Percentiles rank a stretch among this genome's conserved stretches.
Conservation (phyloP, 345 rosid genomes). For the Dipteronia sinensis region DNA sequence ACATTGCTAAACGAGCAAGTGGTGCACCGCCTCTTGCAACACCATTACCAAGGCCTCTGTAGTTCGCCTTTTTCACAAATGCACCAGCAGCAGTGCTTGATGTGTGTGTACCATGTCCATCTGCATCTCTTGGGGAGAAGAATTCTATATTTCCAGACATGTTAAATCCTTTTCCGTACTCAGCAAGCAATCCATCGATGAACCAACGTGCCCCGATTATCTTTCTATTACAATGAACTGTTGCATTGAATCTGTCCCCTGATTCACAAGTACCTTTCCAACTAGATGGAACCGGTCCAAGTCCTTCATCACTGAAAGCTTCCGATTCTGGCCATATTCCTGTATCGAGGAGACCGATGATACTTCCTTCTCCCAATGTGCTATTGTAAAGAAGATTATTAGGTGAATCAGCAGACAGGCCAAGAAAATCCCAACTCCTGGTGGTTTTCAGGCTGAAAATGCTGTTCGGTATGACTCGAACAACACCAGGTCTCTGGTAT, state of each 20-base stretch:
- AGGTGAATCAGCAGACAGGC: neutral
- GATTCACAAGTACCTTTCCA: constrained; percentile 55
- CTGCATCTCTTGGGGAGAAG: constrained; percentile 49
- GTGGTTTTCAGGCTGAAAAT: constrained; percentile 2
- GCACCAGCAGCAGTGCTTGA: constrained; percentile 48
- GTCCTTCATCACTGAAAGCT: constrained; percentile 46
- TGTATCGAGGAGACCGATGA: constrained; percentile 38
- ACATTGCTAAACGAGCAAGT: constrained; percentile 47
- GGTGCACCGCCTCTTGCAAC: constrained; percentile 47
- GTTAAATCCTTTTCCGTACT: constrained; percentile 39
- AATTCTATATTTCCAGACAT: constrained; percentile 31
- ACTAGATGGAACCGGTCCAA: constrained; percentile 47
- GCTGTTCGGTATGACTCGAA: constrained; percentile 14
- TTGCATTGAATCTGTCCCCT: constrained; percentile 40
- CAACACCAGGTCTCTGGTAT: neutral
- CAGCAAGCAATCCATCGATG: constrained; percentile 46
- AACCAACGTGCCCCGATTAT: constrained; percentile 59
- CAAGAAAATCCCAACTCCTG: constrained; percentile 6
- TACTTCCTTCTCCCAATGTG: constrained; percentile 33
- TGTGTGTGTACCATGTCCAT: constrained; percentile 57
- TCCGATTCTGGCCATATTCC: constrained; percentile 45
- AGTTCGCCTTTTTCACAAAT: neutral
- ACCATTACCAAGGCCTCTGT: constrained; percentile 48
- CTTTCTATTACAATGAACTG: constrained; percentile 42
- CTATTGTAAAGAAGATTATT: constrained; percentile 16